Percentiles rank a stretch among this genome's conserved stretches.
phyloP scores from a whole-genome alignment of 805 yeast genomes.

The Suhomyces sp. region DNA sequence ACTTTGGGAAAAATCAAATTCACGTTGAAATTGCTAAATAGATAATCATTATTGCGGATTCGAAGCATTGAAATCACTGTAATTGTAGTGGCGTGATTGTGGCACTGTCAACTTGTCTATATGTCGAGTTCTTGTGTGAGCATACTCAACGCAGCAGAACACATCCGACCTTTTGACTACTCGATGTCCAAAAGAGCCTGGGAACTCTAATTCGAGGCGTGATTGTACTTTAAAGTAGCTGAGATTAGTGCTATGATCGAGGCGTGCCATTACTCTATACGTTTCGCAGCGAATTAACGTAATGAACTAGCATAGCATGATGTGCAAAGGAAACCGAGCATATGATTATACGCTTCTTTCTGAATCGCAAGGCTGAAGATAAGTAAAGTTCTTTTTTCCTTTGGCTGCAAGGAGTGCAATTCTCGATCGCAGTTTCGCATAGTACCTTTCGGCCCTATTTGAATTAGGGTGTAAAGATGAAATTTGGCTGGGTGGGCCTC shows the following conservation, averaged over 20 bases:
- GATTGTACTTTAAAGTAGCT: not conserved
- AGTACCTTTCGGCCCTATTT: not conserved
- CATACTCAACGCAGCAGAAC: not conserved
- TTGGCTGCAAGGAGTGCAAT: not conserved
- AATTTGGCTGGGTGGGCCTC: not conserved
- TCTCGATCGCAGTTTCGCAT: not conserved
- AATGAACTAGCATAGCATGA: not conserved
- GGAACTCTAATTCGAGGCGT: not conserved
- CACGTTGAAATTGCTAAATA: not conserved
- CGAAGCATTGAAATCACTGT: not conserved
- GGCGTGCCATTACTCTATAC: not conserved
- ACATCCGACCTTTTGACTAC: not conserved
- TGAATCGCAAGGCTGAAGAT: not conserved
- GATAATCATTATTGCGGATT: not conserved
- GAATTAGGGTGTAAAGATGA: not conserved
- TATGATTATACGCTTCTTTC: not conserved
- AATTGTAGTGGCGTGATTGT: not conserved
- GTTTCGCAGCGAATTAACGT: not conserved
- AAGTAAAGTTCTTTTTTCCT: not conserved
- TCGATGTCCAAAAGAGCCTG: not conserved
- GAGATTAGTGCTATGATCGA: not conserved
- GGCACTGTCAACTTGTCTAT: not conserved
- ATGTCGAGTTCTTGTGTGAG: not conserved
- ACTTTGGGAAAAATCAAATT: not conserved
- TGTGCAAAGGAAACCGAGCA: not conserved